Conservation (phyloP, 495 filamentous ascomycete genomes). For the Jackrogersella minutella region DNA sequence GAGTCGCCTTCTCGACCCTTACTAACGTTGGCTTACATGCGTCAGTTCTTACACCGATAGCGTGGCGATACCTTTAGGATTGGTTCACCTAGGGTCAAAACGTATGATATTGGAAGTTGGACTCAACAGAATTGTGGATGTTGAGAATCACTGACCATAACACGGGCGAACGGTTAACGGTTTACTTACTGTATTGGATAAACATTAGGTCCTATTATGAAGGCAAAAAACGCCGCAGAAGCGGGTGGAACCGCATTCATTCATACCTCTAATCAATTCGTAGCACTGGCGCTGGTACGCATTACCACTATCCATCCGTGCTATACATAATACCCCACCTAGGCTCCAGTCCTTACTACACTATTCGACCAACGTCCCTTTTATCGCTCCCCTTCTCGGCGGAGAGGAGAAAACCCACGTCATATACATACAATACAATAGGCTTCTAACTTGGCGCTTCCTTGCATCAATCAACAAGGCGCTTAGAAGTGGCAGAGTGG, state of each 20-base stretch:
- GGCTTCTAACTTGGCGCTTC: neutral
- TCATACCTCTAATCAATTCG: too few species aligned
- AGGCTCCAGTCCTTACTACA: too few species aligned
- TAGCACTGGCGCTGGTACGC: too few species aligned
- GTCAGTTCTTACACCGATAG: constrained; percentile 2
- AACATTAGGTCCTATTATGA: too few species aligned
- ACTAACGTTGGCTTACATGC: constrained; percentile 15
- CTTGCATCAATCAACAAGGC: constrained; percentile 1
- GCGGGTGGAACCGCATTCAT: neutral
- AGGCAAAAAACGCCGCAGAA: neutral
- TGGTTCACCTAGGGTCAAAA: neutral
- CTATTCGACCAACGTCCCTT: neutral
- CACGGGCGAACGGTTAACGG: constrained; percentile 27
- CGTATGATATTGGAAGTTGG: neutral
- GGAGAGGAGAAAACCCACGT: constrained; percentile 10
- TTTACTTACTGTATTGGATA: constrained; percentile 20
- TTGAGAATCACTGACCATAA: neutral
- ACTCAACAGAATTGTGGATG: constrained; percentile 17
- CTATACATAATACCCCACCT: constrained; percentile 6
- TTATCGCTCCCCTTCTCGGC: neutral
- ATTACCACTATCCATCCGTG: too few species aligned
- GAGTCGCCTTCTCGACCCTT: constrained; percentile 4
- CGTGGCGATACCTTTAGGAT: constrained; percentile 4
- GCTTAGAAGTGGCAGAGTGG: neutral
- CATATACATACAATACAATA: neutral